These are phyloP conservation scores for Selenicereus undatus DNA, from an alignment of 148 eudicot genomes.

Conservation along the genomic window DNA sequence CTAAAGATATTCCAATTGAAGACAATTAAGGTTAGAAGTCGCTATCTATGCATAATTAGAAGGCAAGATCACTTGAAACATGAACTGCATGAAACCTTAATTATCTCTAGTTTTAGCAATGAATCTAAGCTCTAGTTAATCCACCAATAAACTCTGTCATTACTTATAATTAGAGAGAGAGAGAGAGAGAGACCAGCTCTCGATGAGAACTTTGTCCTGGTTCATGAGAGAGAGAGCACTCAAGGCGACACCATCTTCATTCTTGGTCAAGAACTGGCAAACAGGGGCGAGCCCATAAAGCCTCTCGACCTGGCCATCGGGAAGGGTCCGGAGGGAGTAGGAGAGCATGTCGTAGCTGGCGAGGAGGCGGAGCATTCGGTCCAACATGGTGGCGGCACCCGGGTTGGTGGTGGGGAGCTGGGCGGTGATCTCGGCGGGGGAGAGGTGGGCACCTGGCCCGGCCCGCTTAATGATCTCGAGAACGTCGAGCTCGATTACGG, in stretches of 20 bases:
- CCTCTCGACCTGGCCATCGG: slow-evolving; percentile 61
- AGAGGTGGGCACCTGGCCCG: slow-evolving; percentile 52
- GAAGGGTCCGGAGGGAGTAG: slow-evolving; percentile 30
- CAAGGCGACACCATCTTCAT: slow-evolving; percentile 64
- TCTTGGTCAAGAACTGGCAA: slow-evolving; percentile 64
- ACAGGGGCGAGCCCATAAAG: slow-evolving; percentile 74
- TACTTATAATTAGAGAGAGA: neutral
- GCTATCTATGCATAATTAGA: neutral
- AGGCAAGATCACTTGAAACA: no score
- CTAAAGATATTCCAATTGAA: no score
- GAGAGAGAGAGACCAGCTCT: slow-evolving; percentile 53
- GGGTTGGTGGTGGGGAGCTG: slow-evolving; percentile 63
- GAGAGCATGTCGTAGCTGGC: slow-evolving; percentile 62
- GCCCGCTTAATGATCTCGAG: slow-evolving; percentile 69
- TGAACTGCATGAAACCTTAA: neutral
- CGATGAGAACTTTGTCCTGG: slow-evolving; percentile 87
- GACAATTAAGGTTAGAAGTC: no score
- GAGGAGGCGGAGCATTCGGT: slow-evolving; percentile 72
- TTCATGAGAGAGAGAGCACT: slow-evolving; percentile 76
- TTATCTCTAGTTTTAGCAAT: neutral
- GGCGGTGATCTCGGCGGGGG: slow-evolving; percentile 58
- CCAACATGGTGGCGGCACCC: slow-evolving; percentile 70
- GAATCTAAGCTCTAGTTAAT: neutral
- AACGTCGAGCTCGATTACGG: slow-evolving; percentile 81
- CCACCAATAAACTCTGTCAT: neutral